Conservation (phyloP, 192 early-diverging fungal genomes). For the Lobosporangium transversale region DNA sequence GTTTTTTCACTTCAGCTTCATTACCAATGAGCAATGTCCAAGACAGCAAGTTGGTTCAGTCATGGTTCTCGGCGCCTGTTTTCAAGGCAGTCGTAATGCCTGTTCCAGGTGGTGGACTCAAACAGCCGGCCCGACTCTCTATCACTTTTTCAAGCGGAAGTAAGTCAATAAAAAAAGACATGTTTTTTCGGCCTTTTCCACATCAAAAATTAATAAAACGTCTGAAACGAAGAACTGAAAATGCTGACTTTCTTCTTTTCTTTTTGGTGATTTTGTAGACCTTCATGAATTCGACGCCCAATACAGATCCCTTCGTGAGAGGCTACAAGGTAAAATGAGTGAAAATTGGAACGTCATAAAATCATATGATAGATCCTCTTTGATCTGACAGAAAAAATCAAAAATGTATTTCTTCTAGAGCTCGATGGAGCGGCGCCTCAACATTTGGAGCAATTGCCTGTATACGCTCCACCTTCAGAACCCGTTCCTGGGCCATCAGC, state of each 20-base stretch:
- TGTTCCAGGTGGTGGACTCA: constrained; percentile 31
- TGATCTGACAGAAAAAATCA: too few species aligned
- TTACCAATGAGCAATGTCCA: constrained; percentile 40
- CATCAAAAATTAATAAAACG: neutral
- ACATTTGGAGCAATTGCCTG: constrained; percentile 41
- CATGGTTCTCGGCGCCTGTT: constrained; percentile 41
- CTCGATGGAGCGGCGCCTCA: constrained; percentile 37
- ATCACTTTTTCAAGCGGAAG: constrained; percentile 32
- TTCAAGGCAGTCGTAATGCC: constrained; percentile 49
- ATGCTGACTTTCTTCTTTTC: neutral
- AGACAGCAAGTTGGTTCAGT: constrained; percentile 34
- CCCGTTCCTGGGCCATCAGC: constrained; percentile 4
- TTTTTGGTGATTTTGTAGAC: constrained; percentile 1
- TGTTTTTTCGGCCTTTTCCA: neutral
- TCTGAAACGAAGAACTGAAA: neutral
- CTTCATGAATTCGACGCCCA: constrained; percentile 46
- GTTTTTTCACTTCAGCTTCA: constrained; percentile 32
- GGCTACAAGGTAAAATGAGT: constrained; percentile 26
- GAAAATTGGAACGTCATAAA: neutral
- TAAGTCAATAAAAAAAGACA: constrained; percentile 6
- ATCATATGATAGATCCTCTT: neutral
- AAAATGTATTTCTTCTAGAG: constrained; percentile 32
- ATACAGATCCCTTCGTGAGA: constrained; percentile 30
- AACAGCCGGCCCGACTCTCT: constrained; percentile 33
- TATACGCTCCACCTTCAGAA: constrained; percentile 17